Conservation (phyloP, 768 basidiomycete genomes). For the Macrocybe gigantea region DNA sequence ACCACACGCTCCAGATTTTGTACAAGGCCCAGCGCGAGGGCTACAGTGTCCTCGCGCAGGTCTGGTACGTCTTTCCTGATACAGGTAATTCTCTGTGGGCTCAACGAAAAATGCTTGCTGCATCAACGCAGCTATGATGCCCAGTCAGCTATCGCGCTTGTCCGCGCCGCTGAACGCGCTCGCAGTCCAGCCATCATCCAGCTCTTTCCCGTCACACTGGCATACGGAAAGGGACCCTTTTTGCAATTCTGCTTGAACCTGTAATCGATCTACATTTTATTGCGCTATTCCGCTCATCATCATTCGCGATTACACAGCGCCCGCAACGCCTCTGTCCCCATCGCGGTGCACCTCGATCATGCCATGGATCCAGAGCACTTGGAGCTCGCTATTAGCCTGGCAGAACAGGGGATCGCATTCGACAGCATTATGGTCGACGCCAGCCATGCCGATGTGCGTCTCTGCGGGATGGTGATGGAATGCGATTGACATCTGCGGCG, state of each 20-base stretch:
- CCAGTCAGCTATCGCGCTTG: slow-evolving; percentile 36
- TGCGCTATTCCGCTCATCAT: not conserved
- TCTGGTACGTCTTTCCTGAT: slow-evolving; percentile 24
- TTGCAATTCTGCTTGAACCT: slow-evolving; percentile 38
- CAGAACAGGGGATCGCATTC: slow-evolving; percentile 39
- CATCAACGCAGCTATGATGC: slow-evolving; percentile 32
- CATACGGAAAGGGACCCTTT: slow-evolving; percentile 40
- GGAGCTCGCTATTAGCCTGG: slow-evolving; percentile 37
- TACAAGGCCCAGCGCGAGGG: slow-evolving; percentile 32
- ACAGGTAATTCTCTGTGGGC: not conserved
- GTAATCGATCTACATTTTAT: slow-evolving; percentile 14
- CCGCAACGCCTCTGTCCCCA: slow-evolving; percentile 37
- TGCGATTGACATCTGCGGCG: not conserved
- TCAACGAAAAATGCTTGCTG: not conserved
- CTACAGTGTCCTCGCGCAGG: slow-evolving; percentile 39
- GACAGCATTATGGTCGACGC: slow-evolving; percentile 49
- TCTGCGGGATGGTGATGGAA: not conserved
- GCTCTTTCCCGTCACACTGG: slow-evolving; percentile 40
- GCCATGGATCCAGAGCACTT: slow-evolving; percentile 41
- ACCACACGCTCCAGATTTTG: slow-evolving; percentile 36
- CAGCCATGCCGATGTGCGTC: slow-evolving; percentile 36
- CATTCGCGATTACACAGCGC: slow-evolving; percentile 29
- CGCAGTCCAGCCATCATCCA: slow-evolving; percentile 39
- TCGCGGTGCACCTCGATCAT: slow-evolving; percentile 43
- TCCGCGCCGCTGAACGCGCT: slow-evolving; percentile 41